Evolutionary conservation across 305 asterid species (phyloP).

Genomic region (Caryopteris hybrid): DNA sequence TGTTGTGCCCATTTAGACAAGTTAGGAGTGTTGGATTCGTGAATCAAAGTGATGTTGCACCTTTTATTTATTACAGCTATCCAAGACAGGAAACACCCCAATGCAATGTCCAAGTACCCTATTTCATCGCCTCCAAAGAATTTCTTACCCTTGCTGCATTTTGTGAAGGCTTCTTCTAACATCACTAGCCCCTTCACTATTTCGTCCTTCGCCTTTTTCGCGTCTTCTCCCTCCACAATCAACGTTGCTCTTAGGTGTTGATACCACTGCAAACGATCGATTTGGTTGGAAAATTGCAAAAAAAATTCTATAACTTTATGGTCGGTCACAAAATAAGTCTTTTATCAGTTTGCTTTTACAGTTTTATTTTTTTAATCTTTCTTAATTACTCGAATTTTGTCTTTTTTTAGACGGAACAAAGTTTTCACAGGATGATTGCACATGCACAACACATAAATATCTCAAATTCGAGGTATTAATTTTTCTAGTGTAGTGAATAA

Average conservation of each 20-base stretch:
- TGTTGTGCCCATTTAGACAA: slow-evolving; percentile 4
- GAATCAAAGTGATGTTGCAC: slow-evolving; percentile 12
- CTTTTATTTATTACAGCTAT: slow-evolving; percentile 19
- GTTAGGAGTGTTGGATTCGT: slow-evolving; percentile 19
- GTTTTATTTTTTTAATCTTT: too few species aligned
- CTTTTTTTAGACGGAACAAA: too few species aligned
- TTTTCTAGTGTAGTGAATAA: too few species aligned
- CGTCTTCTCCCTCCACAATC: slow-evolving; percentile 33
- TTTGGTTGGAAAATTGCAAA: not conserved
- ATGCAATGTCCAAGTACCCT: slow-evolving; percentile 48
- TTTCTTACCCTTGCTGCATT: slow-evolving; percentile 38
- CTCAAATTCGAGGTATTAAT: too few species aligned
- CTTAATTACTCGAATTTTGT: too few species aligned
- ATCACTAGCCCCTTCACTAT: slow-evolving; percentile 25
- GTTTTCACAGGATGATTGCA: too few species aligned
- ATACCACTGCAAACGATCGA: slow-evolving; percentile 35
- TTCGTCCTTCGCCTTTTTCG: slow-evolving; percentile 14
- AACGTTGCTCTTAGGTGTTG: slow-evolving; percentile 23
- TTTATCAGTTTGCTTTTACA: too few species aligned
- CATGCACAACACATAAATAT: too few species aligned
- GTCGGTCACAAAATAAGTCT: too few species aligned
- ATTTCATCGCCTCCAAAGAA: slow-evolving; percentile 49
- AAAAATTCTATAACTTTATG: not conserved
- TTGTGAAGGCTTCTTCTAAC: slow-evolving; percentile 43
- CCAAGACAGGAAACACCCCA: slow-evolving; percentile 42